Base-by-base conservation (phyloP, 305 asterid species). In the Fraxinus nigra region DNA sequence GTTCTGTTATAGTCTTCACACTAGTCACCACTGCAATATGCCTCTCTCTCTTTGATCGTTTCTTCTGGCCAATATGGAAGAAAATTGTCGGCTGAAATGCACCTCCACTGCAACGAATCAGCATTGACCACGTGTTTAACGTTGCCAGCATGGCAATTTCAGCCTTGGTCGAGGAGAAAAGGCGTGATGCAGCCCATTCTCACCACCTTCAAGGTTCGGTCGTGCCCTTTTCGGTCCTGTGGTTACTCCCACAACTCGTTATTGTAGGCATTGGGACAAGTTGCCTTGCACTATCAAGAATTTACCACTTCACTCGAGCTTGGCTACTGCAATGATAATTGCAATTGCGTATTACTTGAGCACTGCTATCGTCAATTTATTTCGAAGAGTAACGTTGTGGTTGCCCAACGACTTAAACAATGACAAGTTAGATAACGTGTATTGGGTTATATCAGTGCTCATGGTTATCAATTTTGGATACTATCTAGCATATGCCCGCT, bases 211-310 rank as follows among this genome's bases (percentile, higher is more conserved):
- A 69, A 35, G 82, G 67, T 28, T 33, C 32, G 16, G 20, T 26
- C 5, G 85, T 63, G 18, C 76, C 82, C 4, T 87, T 89, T 77
- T 86, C 94, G 5, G 92, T 87, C 16, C 75, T 93, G 32, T 93
- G 98, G 98, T 83, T 95, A 1, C 89, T 92, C 70, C 94, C 97
- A 14, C 95, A 85, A 18, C 87, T 95, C 9, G 97, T 85, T 7
- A 75, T 93, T 61, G 92, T 92, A 0, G 98, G 98, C 7, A 14
- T 91, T 33, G 97, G 98, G 97, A 24, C 88, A 92, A 11, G 81
- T 92, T 4, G 89, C 90, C 0, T 83, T 95, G 11, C 90, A 89
- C 13, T 93, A 95, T 80, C 94, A 76, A 40, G 93, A 90, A 14
- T 92, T 92, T 79, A 93, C 96, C 0, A 26, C 56, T 1, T 76